Base-by-base conservation (phyloP, 2,329 filamentous ascomycete genomes). In the Colletotrichum ledebouriae region DNA sequence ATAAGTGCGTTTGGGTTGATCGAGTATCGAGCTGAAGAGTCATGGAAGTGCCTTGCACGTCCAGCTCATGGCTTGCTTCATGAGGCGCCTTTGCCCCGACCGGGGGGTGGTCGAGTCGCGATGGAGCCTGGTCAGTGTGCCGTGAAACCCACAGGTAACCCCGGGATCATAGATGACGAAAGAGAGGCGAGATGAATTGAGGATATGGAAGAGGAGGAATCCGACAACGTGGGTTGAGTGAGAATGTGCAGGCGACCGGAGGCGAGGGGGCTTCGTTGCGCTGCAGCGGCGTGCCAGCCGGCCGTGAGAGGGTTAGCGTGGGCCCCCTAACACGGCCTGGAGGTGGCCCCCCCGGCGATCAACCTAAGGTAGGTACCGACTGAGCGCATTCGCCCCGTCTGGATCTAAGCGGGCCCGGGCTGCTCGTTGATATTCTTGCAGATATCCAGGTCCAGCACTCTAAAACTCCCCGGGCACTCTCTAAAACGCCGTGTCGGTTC, bases 221-320 rank as follows among this genome's bases (percentile, higher is more conserved):
- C 47, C 59, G 59, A 61, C 20, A 20, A 29, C 44, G 11, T 22
- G 20, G 47, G 59, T 10, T 46, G 33, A 29, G 15, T 29, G 33
- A n/a, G 41, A 2, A 37, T 37, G 10, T 1, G 52, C 34, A 55
- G 52, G 34, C 29, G 22, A 4, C 53, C 59, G 61, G 65, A 68
- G 55, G 49, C 61, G 65, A 65, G 49, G 55, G 59, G 61, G 49
- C 52, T 22, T 46, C 64, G 37, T 42, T 62, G 49, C 58, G 34
- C 39, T 34, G 44, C 41, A 39, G 59, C 29, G 33, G 12, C 39
- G 64, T 58, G 37, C 59, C 59, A 67, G 64, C 17, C n/a, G 20
- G 10, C 52, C 34, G 22, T 34, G 59, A 39, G 20, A 10, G 33
- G 63, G 13, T 49, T 66, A 67, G 64, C 52, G 49, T 33, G 49